Base-by-base conservation (phyloP, 768 basidiomycete species). In the Obba rivulosa region DNA sequence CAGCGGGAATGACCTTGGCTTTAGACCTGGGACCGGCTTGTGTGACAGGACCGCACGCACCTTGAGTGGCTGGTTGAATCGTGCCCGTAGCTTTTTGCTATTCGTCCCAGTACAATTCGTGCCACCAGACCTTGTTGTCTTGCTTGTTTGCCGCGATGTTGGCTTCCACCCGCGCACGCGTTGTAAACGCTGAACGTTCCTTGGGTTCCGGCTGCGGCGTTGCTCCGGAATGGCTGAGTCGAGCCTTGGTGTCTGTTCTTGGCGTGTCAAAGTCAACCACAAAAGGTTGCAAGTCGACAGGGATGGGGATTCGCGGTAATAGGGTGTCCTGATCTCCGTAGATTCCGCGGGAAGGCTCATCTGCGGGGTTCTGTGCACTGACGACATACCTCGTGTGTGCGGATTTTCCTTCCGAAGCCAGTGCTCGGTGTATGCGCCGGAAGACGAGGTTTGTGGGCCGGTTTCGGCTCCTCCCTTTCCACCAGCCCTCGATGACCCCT, bases 401-500 rank as follows among this genome's bases (percentile, higher is more conserved):
- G 20, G 18, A n/a, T 39, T 24, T 45, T n/a, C n/a, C n/a, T n/a
- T n/a, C n/a, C 3, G 34, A n/a, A 14, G 56, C 63, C 22, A 71
- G 50, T 9, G 53, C 43, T 18, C 50, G 48, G 55, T 72, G 36
- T 22, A 71, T 52, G 10, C 54, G 45, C 21, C 51, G 48, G 57
- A 72, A 71, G 7, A 65, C 47, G 0, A 8, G 3, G 35, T 73
- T 74, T 37, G 52, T 53, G 1, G 42, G 45, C 0, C 2, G 16
- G 51, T 70, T 71, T 0, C 52, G n/a, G 45, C 69, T 70, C 0
- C 59, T 34, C 0, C 66, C 62, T 0, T 62, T 68, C 46, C 49
- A 51, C 68, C 69, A 73, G 0, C 63, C 70, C 9, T 69, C 60
- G 8, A 75, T 60, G 4, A 73, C 63, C 0, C 70, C 73, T 9